Evolutionary conservation across 371 early-diverging fungal genomes (phyloP).

Genomic region (Sporodiniella umbellata): DNA sequence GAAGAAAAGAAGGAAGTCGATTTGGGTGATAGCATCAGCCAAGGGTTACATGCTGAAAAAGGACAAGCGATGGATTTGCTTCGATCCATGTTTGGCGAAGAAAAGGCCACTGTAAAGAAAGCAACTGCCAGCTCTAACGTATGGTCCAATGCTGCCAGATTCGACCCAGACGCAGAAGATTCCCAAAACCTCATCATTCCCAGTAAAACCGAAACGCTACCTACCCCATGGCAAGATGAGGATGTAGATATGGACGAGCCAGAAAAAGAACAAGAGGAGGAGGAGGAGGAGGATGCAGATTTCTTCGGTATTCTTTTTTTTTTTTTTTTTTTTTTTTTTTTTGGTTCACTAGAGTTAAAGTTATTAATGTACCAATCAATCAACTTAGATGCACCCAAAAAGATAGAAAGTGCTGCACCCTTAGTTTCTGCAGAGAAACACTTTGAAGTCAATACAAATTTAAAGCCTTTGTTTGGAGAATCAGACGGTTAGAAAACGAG

Average conservation of each 20-base stretch:
- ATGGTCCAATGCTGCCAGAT: conserved; percentile 41
- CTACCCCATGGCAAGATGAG: conserved; percentile 5
- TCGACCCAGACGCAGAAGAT: conserved; percentile 56
- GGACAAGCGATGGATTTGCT: conserved; percentile 50
- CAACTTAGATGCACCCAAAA: conserved; percentile 10
- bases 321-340: background rate
- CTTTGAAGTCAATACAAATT: conserved; percentile 48
- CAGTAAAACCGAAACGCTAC: conserved; percentile 2
- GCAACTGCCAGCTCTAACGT: conserved; percentile 11
- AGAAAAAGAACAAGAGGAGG: too few species aligned
- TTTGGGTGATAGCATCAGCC: conserved; percentile 31
- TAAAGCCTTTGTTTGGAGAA: conserved; percentile 58
- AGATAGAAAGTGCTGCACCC: conserved; percentile 24
- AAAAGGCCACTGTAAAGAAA: conserved; percentile 29
- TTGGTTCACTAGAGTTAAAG: background rate
- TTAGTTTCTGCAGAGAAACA: conserved; percentile 44
- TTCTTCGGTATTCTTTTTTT: conserved; percentile 6
- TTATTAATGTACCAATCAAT: background rate
- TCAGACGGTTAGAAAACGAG: conserved; percentile 19
- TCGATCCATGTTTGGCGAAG: conserved; percentile 57
- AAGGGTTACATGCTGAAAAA: conserved; percentile 36
- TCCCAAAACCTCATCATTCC: conserved; percentile 22
- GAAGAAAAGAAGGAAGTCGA: conserved; percentile 37
- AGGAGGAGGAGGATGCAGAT: conserved; percentile 17
- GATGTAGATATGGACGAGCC: conserved; percentile 13